A percentile compares a stretch with the other conserved stretches of the same genome.
Conservation (phyloP, 768 basidiomycete genomes). For the Macrolepiota albuminosa region DNA sequence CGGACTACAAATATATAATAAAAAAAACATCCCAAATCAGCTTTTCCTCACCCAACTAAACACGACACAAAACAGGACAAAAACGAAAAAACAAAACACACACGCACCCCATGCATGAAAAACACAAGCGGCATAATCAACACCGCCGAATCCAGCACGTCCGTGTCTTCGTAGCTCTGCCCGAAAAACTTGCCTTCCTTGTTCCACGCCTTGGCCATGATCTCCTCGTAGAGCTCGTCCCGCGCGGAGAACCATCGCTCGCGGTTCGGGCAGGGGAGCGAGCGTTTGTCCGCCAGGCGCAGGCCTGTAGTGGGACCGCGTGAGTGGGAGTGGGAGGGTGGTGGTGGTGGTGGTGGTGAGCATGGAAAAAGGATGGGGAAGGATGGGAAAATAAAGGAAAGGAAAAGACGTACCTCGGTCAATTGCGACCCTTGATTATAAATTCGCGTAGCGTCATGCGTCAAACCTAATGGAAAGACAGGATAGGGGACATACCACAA, state of each 20-base stretch:
- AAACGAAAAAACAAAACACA: no score
- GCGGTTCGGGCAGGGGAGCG: constrained; percentile 78
- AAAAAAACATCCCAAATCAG: constrained; percentile 11
- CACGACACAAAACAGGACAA: not conserved
- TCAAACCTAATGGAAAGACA: not conserved
- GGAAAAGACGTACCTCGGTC: constrained; percentile 58
- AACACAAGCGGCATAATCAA: constrained; percentile 92
- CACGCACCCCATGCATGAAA: constrained; percentile 70
- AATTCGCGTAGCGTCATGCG: not conserved
- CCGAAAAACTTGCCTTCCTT: constrained; percentile 62
- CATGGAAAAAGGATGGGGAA: not conserved
- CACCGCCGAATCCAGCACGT: constrained; percentile 81
- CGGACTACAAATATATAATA: no score
- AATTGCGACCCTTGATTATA: constrained; percentile 74
- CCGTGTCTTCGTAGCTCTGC: constrained; percentile 86
- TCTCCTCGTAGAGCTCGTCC: constrained; percentile 87
- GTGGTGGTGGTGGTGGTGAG: not conserved
- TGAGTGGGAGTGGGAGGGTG: not conserved
- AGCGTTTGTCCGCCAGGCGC: constrained; percentile 91
- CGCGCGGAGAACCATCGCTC: constrained; percentile 69
- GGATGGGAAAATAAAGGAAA: not conserved
- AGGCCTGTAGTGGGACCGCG: constrained; percentile 44
- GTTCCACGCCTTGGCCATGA: constrained; percentile 89
- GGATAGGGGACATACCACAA: constrained; percentile 58
- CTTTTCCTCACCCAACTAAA: no score